Percentiles rank a stretch among this genome's conserved stretches.
Evolutionary conservation across 139 green algal genomes (phyloP).

Genomic region (Micractinium conductrix): DNA sequence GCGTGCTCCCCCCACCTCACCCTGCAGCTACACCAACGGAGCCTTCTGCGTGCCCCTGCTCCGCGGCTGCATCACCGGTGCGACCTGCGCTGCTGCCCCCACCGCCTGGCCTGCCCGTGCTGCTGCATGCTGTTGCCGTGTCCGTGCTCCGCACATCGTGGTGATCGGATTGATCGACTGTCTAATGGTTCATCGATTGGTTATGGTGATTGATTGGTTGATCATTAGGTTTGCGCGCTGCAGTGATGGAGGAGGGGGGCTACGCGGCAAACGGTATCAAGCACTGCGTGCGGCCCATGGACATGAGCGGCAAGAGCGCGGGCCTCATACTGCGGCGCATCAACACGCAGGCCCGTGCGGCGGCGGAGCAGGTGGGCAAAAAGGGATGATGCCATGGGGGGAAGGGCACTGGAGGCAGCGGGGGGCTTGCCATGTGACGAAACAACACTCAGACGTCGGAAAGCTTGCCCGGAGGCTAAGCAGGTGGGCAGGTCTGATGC

Average conservation of each 20-base stretch:
- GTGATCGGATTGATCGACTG: too few species aligned
- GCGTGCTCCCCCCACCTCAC: too few species aligned
- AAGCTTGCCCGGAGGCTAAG: too few species aligned
- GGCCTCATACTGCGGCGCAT: constrained; percentile 72
- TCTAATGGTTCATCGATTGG: too few species aligned
- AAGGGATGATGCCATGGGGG: not conserved
- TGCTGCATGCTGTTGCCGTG: too few species aligned
- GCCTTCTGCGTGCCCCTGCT: constrained; percentile 79
- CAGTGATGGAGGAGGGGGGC: constrained; percentile 66
- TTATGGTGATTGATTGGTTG: too few species aligned
- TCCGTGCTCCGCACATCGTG: too few species aligned
- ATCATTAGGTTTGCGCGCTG: too few species aligned
- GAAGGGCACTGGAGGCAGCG: too few species aligned
- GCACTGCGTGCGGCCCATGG: constrained; percentile 75
- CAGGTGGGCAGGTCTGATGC: too few species aligned
- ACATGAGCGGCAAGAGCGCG: constrained; percentile 76
- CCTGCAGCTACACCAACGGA: constrained; percentile 70
- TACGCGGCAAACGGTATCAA: constrained; percentile 78
- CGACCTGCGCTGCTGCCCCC: not conserved
- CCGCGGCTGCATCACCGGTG: constrained; percentile 60
- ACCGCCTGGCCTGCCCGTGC: not conserved
- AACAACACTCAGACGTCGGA: too few species aligned
- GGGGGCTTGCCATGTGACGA: too few species aligned
- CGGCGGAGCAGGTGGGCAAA: constrained; percentile 34
- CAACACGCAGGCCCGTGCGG: constrained; percentile 30